Percentiles rank a stretch among this genome's conserved stretches.
Evolutionary conservation across 83 land plant genomes (phyloP).

Genomic region (Picea abies): DNA sequence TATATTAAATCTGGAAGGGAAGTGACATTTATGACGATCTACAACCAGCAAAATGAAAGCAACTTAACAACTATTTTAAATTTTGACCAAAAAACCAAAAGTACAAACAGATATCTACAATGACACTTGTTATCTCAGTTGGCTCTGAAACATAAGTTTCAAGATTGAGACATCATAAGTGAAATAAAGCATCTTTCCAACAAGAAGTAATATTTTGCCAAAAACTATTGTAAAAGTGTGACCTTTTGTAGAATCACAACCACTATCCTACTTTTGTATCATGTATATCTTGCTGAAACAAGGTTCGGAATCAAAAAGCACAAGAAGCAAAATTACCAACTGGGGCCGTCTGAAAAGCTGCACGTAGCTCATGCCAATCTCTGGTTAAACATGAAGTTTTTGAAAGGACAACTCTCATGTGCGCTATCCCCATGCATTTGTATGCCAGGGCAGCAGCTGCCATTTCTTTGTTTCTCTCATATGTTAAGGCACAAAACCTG

Average conservation of each 20-base stretch:
- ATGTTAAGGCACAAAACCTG: conserved; percentile 83
- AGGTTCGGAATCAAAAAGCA: background rate
- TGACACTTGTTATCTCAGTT: background rate
- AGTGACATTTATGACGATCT: background rate
- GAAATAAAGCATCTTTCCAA: background rate
- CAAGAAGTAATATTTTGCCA: no score
- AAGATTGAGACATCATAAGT: background rate
- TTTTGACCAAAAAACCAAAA: background rate
- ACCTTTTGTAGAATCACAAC: no score
- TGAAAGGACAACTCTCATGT: conserved; percentile 69
- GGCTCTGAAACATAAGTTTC: background rate
- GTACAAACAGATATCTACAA: background rate
- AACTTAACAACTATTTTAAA: background rate
- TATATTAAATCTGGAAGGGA: background rate
- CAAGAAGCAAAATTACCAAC: conserved; percentile 28
- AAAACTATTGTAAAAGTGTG: no score
- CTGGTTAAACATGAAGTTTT: conserved; percentile 49
- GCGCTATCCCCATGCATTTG: conserved; percentile 92
- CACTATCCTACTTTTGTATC: no score
- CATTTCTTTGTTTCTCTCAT: no score
- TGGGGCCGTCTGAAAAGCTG: conserved; percentile 45
- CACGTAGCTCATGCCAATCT: conserved; percentile 75
- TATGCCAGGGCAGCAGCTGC: conserved; percentile 94
- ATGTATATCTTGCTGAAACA: no score
- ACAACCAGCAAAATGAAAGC: background rate